Conservation (phyloP, 768 basidiomycete species). For the Rhizopogon vinicolor region DNA sequence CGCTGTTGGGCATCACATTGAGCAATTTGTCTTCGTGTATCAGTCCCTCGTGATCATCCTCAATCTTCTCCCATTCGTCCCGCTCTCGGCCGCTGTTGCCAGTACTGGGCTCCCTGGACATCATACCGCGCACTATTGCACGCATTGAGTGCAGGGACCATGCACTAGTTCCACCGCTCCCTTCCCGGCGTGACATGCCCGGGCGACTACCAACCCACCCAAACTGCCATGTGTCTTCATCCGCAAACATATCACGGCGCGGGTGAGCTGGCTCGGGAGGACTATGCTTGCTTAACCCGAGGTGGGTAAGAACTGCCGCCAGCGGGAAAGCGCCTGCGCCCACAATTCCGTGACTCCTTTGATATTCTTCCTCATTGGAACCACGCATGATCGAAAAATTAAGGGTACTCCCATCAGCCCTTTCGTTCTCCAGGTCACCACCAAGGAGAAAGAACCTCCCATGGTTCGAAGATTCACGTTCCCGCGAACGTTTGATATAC, state of each 20-base stretch:
- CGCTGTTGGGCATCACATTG: constrained; percentile 1
- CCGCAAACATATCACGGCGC: constrained; percentile 71
- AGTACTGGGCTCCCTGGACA: constrained; percentile 24
- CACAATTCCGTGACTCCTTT: background rate
- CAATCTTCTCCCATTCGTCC: constrained; percentile 18
- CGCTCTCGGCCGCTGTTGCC: constrained; percentile 12
- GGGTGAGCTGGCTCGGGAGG: constrained; percentile 9
- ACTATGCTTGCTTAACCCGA: constrained; percentile 18
- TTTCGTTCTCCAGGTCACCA: constrained; percentile 13
- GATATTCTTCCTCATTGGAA: background rate
- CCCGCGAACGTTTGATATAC: constrained; percentile 35
- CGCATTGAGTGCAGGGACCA: constrained; percentile 49
- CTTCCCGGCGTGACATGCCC: constrained; percentile 29
- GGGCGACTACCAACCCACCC: constrained; percentile 8
- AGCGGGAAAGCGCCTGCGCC: constrained; percentile 5
- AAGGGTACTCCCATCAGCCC: constrained; percentile 3
- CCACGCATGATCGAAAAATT: background rate
- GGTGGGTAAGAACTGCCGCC: constrained; percentile 12
- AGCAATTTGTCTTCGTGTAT: constrained; percentile 12
- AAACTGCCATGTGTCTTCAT: constrained; percentile 65
- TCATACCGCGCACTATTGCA: constrained; percentile 22
- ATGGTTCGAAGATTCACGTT: constrained; percentile 1
- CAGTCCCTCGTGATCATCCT: constrained; percentile 13
- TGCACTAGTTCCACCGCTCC: constrained; percentile 37
- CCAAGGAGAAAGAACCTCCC: constrained; percentile 16